Evolutionary conservation across 225 moss, liverwort and hornwort species (phyloP).

Genomic region (Marchantia polymorpha): DNA sequence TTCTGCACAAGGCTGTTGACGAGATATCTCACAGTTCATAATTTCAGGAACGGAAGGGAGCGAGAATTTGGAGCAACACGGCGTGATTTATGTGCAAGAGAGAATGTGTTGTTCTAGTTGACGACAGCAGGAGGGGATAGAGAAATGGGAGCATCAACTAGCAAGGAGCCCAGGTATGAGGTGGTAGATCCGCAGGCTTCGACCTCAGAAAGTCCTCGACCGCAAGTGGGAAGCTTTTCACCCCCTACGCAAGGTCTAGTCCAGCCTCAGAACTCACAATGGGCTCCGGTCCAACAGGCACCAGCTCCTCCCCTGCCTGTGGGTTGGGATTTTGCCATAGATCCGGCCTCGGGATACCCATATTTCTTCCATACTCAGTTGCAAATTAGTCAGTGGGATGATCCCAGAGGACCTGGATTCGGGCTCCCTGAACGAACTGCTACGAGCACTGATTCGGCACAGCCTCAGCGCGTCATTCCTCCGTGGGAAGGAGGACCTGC

Average conservation of each 20-base stretch:
- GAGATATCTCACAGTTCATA: neutral
- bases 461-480: conserved; percentile 27
- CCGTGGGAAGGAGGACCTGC: conserved; percentile 44
- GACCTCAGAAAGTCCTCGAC: conserved; percentile 22
- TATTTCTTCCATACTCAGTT: conserved; percentile 36
- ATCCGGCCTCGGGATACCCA: conserved; percentile 40
- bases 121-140: neutral
- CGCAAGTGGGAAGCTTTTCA: conserved; percentile 23
- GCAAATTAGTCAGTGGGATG: conserved; percentile 38
- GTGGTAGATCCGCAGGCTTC: conserved; percentile 30
- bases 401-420: conserved; percentile 41
- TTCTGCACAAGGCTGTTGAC: neutral
- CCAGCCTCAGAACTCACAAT: conserved; percentile 32
- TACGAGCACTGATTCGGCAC: neutral
- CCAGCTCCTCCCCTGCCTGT: conserved; percentile 40
- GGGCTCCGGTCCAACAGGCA: conserved; percentile 46
- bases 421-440: conserved; percentile 34
- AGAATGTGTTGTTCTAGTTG: neutral
- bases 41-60: neutral
- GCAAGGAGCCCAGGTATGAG: conserved; percentile 37
- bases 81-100: no score
- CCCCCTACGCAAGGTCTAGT: conserved; percentile 31
- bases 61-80: neutral
- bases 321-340: conserved; percentile 47
- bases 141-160: conserved; percentile 34